Evolutionary conservation across 768 basidiomycete species (phyloP).

Genomic region (Lactarius deliciosus): DNA sequence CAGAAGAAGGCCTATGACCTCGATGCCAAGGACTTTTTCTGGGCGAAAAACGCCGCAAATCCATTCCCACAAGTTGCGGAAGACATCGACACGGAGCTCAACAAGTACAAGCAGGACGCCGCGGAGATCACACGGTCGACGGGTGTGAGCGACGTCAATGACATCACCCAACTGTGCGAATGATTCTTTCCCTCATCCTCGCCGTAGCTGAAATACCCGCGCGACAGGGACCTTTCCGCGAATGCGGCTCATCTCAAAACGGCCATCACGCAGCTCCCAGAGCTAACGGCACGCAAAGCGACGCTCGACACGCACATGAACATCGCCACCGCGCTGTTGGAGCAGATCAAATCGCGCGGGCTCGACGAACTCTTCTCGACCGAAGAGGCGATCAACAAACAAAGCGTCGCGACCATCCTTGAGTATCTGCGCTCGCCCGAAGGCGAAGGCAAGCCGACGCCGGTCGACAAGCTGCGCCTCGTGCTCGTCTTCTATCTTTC

Average conservation of each 20-base stretch:
- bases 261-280: slow-evolving; percentile 95
- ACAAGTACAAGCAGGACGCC: slow-evolving; percentile 92
- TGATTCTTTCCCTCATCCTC: neutral
- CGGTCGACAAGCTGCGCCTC: slow-evolving; percentile 88
- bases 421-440: slow-evolving; percentile 80
- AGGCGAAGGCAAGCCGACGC: slow-evolving; percentile 61
- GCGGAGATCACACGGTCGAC: slow-evolving; percentile 96
- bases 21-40: slow-evolving; percentile 98
- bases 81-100: slow-evolving; percentile 90
- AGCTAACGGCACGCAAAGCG: slow-evolving; percentile 93
- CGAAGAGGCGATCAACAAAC: slow-evolving; percentile 88
- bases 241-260: slow-evolving; percentile 95
- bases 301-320: slow-evolving; percentile 99
- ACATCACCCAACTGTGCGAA: slow-evolving; percentile 92
- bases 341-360: slow-evolving; percentile 92
- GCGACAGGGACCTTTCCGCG: slow-evolving; percentile 74
- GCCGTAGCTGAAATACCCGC: neutral
- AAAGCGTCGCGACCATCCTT: slow-evolving; percentile 79
- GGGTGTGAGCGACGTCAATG: slow-evolving; percentile 93
- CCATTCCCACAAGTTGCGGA: slow-evolving; percentile 99
- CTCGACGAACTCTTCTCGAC: slow-evolving; percentile 97
- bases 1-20: slow-evolving; percentile 90
- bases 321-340: slow-evolving; percentile 91
- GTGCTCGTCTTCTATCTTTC: slow-evolving; percentile 96
- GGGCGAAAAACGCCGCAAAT: slow-evolving; percentile 93